Evolutionary conservation across 2,329 filamentous ascomycete species (phyloP).

Genomic region (Aspergillus sp.): DNA sequence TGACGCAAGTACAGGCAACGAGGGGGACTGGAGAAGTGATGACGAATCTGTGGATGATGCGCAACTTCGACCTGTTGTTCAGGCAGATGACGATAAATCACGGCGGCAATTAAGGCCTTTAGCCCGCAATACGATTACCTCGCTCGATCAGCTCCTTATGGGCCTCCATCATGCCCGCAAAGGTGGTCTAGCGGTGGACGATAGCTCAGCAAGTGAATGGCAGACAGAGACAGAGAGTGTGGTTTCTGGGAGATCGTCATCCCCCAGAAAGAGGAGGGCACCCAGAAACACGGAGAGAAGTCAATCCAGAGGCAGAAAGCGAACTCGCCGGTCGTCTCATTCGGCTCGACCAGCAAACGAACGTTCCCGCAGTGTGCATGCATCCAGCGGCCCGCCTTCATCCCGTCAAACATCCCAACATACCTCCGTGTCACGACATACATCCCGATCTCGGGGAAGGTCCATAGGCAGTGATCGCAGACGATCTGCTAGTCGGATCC

Average conservation of each 20-base stretch:
- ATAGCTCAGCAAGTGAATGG: constrained; percentile 24
- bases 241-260: constrained; percentile 8
- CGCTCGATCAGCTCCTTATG: constrained; percentile 65
- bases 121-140: constrained; percentile 64
- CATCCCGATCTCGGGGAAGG: constrained; percentile 9
- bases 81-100: constrained; percentile 68
- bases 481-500: constrained; percentile 5
- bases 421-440: constrained; percentile 2
- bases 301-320: constrained; percentile 21
- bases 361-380: constrained; percentile 2
- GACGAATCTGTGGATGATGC: constrained; percentile 5
- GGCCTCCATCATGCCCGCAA: constrained; percentile 65
- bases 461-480: constrained; percentile 11
- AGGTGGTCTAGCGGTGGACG: constrained; percentile 37
- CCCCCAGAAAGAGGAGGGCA: constrained; percentile 7
- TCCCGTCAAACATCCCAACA: constrained; percentile 2
- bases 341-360: constrained; percentile 2
- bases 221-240: constrained; percentile 23
- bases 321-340: constrained; percentile 11
- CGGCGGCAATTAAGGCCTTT: constrained; percentile 61
- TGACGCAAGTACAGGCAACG: constrained; percentile 13
- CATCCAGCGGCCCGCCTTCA: no score
- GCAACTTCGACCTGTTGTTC: constrained; percentile 47
- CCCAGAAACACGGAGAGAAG: constrained; percentile 6
- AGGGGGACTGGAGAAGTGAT: constrained; percentile 16